These are phyloP conservation scores for Solidago caesia DNA, from an alignment of 129 eudicot genomes.

Conservation along the genomic window DNA sequence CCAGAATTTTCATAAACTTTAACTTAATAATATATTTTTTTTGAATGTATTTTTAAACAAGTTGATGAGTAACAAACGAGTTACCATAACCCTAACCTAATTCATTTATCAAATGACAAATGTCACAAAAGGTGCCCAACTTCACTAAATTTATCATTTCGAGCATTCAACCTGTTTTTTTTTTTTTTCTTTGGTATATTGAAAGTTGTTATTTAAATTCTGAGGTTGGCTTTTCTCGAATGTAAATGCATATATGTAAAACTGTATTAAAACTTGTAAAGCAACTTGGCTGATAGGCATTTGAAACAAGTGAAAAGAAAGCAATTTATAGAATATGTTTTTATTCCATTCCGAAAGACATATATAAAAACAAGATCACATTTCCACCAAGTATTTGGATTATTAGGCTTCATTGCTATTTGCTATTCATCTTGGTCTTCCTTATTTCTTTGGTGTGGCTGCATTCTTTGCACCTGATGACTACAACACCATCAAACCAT, in stretches of 20 bases:
- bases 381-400: neutral
- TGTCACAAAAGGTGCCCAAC: too few species aligned
- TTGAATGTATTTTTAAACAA: too few species aligned
- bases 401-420: constrained; percentile 6
- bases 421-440: constrained; percentile 20
- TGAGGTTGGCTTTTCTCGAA: neutral
- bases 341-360: constrained; percentile 30
- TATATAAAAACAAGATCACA: constrained; percentile 16
- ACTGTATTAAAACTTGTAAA: too few species aligned
- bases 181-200: too few species aligned
- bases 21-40: too few species aligned
- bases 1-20: too few species aligned
- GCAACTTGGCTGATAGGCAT: neutral
- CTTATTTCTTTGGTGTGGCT: constrained; percentile 33
- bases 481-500: constrained; percentile 28
- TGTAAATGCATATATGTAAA: neutral
- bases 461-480: constrained; percentile 39
- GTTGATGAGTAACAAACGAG: too few species aligned
- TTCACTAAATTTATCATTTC: too few species aligned
- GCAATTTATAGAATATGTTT: neutral
- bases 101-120: too few species aligned
- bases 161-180: too few species aligned
- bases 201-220: too few species aligned
- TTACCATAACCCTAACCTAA: too few species aligned
- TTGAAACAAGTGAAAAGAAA: neutral